Base-by-base conservation (phyloP, 2,329 filamentous ascomycete species). In the Cladosporium sp. region DNA sequence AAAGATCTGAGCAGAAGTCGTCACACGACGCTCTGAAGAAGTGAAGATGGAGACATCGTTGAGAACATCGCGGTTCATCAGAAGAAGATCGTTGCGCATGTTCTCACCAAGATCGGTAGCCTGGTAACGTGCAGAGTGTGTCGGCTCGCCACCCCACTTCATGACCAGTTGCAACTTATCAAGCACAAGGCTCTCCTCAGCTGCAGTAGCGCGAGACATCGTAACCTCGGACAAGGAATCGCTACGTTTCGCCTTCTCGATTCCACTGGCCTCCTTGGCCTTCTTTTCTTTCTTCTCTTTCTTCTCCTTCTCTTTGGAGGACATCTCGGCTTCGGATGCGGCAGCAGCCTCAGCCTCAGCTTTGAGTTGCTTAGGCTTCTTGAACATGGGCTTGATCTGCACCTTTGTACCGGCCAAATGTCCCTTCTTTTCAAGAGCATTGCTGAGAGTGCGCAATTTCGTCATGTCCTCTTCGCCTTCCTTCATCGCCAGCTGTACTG, bases 331-430 rank as follows among this genome's bases (percentile, higher is more conserved):
- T 5, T 51, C 40, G 61, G 82, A 86, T 63, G 88, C 83, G 70
- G 62, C 59, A 45, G 69, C 66, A 16, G 59, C 27, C 19, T 43
- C 46, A 1, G 51, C 53, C 20, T 57, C 57, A 0, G 65, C 64
- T 19, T 65, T 59, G 13, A 72, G 66, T 13, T 61, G 55, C 62
- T 83, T 88, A 62, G 89, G 84, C 72, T 92, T 95, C 45, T 91
- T 84, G 69, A 98, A 98, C 90, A 98, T 95, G 8, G 93, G 93
- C 69, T 98, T 98, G 67, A 98, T 97, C 69, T 98, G 93, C 2
- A 98, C 90, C 68, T 98, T 98, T 1, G 93, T 98, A 0, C 93
- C 93, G 3, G 90, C 85, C 86, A 92, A 96, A 16, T 83, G 84
- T 1, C 91, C 90, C 68, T 98, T 98, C 71, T 93, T 94, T 36